Conservation (phyloP, 2,329 filamentous ascomycete genomes). For the Cytospora leucostoma region DNA sequence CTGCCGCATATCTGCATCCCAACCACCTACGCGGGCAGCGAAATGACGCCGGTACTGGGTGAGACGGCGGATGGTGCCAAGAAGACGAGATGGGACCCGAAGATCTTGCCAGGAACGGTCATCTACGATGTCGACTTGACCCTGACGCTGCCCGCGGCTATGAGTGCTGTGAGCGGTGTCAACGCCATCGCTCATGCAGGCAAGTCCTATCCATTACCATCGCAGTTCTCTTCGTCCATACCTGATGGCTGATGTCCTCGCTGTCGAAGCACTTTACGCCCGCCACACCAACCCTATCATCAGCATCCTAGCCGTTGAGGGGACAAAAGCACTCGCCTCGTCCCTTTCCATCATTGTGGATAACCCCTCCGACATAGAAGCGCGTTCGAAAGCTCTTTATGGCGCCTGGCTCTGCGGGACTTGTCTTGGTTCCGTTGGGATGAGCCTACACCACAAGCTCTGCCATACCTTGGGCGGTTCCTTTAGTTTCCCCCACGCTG, state of each 20-base stretch:
- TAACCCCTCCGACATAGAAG: constrained; percentile 45
- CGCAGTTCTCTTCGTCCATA: constrained; percentile 13
- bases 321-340: constrained; percentile 53
- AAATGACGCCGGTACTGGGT: constrained; percentile 66
- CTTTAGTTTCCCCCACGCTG: constrained; percentile 65
- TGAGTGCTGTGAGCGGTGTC: constrained; percentile 61
- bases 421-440: constrained; percentile 60
- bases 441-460: constrained; percentile 69
- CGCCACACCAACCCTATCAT: constrained; percentile 63
- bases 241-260: not conserved
- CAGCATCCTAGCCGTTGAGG: constrained; percentile 58
- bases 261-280: constrained; percentile 64
- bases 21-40: constrained; percentile 63
- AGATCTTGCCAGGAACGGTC: constrained; percentile 61
- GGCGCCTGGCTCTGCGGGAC: constrained; percentile 66
- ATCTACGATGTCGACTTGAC: constrained; percentile 68
- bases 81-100: constrained; percentile 57
- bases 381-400: constrained; percentile 57
- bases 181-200: constrained; percentile 67
- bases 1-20: constrained; percentile 58
- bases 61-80: constrained; percentile 61
- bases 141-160: constrained; percentile 53
- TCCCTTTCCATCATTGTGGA: constrained; percentile 55
- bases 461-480: constrained; percentile 65
- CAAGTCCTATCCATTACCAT: constrained; percentile 32